Conservation (phyloP, 1,284 basidiomycete genomes). For the Boletus semigastroideus region DNA sequence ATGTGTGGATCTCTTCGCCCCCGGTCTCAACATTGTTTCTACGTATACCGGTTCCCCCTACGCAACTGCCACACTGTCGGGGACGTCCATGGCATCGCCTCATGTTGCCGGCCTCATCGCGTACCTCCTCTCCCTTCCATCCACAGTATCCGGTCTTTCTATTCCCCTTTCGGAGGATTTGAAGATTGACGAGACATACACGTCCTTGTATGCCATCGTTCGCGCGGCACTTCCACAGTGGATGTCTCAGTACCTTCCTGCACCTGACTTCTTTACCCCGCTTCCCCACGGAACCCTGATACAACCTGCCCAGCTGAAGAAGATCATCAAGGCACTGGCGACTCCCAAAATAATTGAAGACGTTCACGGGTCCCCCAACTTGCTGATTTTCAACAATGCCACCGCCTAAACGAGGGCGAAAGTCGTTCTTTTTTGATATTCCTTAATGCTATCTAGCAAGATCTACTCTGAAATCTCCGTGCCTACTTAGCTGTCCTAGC, state of each 20-base stretch:
- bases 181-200: constrained; percentile 29
- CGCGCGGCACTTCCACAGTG: constrained; percentile 60
- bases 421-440: not conserved
- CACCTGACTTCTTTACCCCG: constrained; percentile 48
- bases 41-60: constrained; percentile 64
- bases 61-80: constrained; percentile 70
- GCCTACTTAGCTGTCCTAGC: constrained; percentile 1
- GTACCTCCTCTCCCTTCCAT: constrained; percentile 81
- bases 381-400: constrained; percentile 84
- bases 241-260: constrained; percentile 58
- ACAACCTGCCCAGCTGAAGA: constrained; percentile 72
- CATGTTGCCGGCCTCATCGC: constrained; percentile 76
- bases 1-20: constrained; percentile 84
- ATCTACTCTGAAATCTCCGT: not conserved
- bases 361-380: constrained; percentile 63
- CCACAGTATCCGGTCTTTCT: constrained; percentile 55
- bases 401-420: constrained; percentile 36
- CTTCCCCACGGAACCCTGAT: constrained; percentile 43
- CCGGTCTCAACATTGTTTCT: constrained; percentile 80
- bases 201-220: constrained; percentile 51
- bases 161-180: constrained; percentile 28
- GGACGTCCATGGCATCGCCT: constrained; percentile 72
- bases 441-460: constrained; percentile 4
- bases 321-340: constrained; percentile 64
- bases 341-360: constrained; percentile 52